A percentile compares a stretch with the other conserved stretches of the same genome.
These are phyloP conservation scores for Lyophyllum atratum DNA, from an alignment of 768 basidiomycete genomes.

Conservation along the genomic window DNA sequence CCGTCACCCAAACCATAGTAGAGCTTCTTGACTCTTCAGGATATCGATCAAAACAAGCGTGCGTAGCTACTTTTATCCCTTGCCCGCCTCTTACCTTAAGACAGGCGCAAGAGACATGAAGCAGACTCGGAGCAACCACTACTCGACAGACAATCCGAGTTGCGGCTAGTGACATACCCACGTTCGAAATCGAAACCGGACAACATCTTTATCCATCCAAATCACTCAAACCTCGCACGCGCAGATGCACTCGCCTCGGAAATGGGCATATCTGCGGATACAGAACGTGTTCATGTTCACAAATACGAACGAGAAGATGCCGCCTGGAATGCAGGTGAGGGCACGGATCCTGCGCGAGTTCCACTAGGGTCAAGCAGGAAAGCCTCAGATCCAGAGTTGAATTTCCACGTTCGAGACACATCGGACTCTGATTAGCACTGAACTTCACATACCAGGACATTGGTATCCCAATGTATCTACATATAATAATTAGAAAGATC, in stretches of 20 bases:
- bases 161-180: constrained; percentile 30
- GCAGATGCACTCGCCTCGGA: constrained; percentile 63
- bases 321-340: constrained; percentile 54
- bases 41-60: neutral
- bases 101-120: neutral
- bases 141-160: constrained; percentile 17
- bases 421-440: constrained; percentile 25
- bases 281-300: constrained; percentile 46
- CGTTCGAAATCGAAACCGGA: constrained; percentile 59
- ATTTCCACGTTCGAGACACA: constrained; percentile 23
- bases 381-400: constrained; percentile 4
- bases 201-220: constrained; percentile 63
- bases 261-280: constrained; percentile 50
- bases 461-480: too few species aligned
- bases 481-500: too few species aligned
- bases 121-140: constrained; percentile 15
- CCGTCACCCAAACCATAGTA: constrained; percentile 59
- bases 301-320: constrained; percentile 34
- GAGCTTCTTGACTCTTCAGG: constrained; percentile 32
- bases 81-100: neutral
- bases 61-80: neutral
- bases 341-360: constrained; percentile 51
- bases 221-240: constrained; percentile 62
- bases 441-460: neutral
- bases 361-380: constrained; percentile 29